Base-by-base conservation (phyloP, 2,329 filamentous ascomycete genomes). In the Ascocoryne sarcoides region DNA sequence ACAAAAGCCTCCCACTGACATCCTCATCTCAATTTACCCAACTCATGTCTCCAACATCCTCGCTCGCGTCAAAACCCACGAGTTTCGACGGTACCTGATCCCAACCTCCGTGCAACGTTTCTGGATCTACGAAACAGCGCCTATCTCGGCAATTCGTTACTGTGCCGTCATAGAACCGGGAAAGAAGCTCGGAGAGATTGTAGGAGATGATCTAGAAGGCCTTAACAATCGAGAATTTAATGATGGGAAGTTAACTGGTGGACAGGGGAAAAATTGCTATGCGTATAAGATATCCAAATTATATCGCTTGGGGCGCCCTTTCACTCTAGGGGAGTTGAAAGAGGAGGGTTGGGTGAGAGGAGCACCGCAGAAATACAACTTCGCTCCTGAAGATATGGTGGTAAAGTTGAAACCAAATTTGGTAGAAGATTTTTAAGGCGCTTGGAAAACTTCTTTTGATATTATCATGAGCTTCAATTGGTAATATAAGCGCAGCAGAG, bases 291-390 rank as follows among this genome's bases (percentile, higher is more conserved):
- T 75, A 31, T 47, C 62, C 15, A 64, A 77, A 49, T 65, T 80
- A 1, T 80, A 78, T 50, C 66, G 74, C 57, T 64, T 80, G 18
- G 78, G 77, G 51, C 70, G 78, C 50, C 69, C 75, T 0, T 62
- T 76, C 2, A 60, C 66, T 1, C 59, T 73, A 2, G 60, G 62
- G 0, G 62, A 67, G 36, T 75, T 79, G 66, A 66, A 65, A 28
- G n/a, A n/a, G n/a, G n/a, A n/a, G n/a, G n/a, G n/a, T n/a, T n/a
- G n/a, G n/a, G n/a, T n/a, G n/a, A n/a, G n/a, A n/a, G n/a, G n/a
- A n/a, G n/a, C n/a, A n/a, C n/a, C n/a, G n/a, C n/a, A n/a, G n/a
- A n/a, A n/a, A n/a, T n/a, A n/a, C n/a, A n/a, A n/a, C n/a, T n/a
- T n/a, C n/a, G n/a, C n/a, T n/a, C n/a, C n/a, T n/a, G n/a, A n/a